Base-by-base conservation (phyloP, 257 asterid species). In the Phtheirospermum japonicum region DNA sequence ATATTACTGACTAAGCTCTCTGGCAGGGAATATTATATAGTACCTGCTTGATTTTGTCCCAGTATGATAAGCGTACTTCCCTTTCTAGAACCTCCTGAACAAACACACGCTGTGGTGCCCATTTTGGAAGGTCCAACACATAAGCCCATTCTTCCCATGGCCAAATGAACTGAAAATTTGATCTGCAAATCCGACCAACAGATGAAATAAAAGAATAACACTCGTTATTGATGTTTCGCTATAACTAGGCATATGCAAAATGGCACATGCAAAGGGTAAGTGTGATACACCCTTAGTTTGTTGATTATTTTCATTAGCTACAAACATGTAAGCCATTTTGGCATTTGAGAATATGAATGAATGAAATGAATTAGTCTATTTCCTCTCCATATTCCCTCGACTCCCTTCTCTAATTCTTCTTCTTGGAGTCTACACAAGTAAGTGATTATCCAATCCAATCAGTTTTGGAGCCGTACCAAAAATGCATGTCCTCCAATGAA, bases 131-230 rank as follows among this genome's bases (percentile, higher is more conserved):
- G 74, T 85, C 96, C 74, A 89, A 70, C 46, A 93, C 99, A 76
- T 76, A 60, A 39, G 96, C 95, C 99, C 99, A 93, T 79, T 89
- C 97, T 67, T 93, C 96, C 99, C 99, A 93, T n/a, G 99, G 97
- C 99, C 99, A 93, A 67, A 93, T 87, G 73, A 93, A 93, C 56
- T 93, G 99, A 66, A 93, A 93, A 87, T 93, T 93, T 32, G 99
- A 89, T 75, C 99, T 93, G 87, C 43, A 69, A 63, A 70, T 7
- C 49, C 9, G 30, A 50, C 34, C 59, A 73, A 63, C 19, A 49
- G 26, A 63, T 58, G 59, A 11, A 66, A 52, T 42, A 34, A 50
- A 64, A 32, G 40, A 66, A 57, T 19, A 69, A 0, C 17, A 56
- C 48, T 57, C 39, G 12, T 1, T 36, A 58, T 19, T 32, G 58